Conservation (phyloP, 345 rosid species). For the Rhodomyrtus tomentosa region DNA sequence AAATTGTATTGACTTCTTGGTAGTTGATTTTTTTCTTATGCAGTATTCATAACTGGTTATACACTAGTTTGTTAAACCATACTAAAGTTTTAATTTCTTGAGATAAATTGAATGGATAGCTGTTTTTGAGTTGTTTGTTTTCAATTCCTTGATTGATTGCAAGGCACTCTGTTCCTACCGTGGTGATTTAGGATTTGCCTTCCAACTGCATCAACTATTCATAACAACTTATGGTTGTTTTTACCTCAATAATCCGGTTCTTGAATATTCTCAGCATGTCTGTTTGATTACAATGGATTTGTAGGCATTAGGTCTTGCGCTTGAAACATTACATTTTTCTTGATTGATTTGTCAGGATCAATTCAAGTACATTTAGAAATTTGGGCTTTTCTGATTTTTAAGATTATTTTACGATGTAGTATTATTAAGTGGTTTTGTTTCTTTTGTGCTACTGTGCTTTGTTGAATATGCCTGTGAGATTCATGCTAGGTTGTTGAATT, state of each 20-base stretch:
- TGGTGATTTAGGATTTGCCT: not conserved
- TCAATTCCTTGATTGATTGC: not conserved
- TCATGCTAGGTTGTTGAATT: not conserved
- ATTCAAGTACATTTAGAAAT: not conserved
- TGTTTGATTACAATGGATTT: not conserved
- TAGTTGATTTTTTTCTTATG: not conserved
- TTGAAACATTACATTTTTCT: not conserved
- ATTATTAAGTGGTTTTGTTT: not conserved
- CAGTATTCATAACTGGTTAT: not conserved
- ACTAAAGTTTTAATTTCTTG: not conserved
- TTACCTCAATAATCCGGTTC: not conserved
- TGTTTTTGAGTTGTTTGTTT: not conserved
- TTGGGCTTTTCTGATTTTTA: not conserved
- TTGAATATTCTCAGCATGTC: not conserved
- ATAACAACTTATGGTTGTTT: not conserved
- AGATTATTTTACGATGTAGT: not conserved
- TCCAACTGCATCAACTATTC: not conserved
- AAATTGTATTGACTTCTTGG: not conserved
- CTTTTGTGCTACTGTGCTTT: not conserved
- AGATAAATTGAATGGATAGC: not conserved
- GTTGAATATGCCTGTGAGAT: not conserved
- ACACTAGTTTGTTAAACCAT: not conserved
- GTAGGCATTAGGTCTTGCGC: not conserved
- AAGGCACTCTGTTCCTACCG: not conserved
- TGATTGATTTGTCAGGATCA: not conserved